Conservation (phyloP, 805 yeast species). For the Candida sithepensis region DNA sequence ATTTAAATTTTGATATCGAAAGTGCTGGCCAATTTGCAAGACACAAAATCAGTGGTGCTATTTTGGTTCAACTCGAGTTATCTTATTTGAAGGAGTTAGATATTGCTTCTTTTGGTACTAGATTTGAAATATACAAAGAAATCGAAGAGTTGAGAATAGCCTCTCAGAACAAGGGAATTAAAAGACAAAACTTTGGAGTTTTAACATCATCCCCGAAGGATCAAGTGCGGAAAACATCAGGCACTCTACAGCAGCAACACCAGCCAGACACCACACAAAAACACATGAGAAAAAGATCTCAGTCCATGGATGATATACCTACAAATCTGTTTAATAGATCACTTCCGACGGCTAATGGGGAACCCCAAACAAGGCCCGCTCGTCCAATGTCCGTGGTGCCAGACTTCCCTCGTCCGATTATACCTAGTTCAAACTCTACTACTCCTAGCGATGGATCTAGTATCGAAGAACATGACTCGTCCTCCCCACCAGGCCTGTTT, state of each 20-base stretch:
- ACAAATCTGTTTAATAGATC: conserved; percentile 2
- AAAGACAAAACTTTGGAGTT: conserved; percentile 1
- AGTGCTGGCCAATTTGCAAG: conserved; percentile 78
- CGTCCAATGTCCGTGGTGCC: conserved; percentile 21
- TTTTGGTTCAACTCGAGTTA: conserved; percentile 79
- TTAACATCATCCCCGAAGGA: not conserved
- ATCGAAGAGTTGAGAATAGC: conserved; percentile 61
- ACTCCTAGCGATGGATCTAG: conserved; percentile 13
- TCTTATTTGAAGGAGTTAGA: conserved; percentile 88
- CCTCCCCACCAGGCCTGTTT: conserved; percentile 33
- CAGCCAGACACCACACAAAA: conserved; percentile 17
- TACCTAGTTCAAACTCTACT: conserved; percentile 1
- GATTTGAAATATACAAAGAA: conserved; percentile 88
- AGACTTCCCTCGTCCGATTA: conserved; percentile 11
- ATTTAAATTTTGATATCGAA: conserved; percentile 66
- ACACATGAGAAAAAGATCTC: conserved; percentile 48
- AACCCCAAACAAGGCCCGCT: conserved; percentile 3
- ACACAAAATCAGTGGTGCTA: conserved; percentile 87
- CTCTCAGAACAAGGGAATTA: conserved; percentile 14
- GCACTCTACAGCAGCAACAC: conserved; percentile 7
- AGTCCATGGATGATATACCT: conserved; percentile 44
- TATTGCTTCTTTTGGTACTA: conserved; percentile 87
- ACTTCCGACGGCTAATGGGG: conserved; percentile 2
- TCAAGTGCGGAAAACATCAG: not conserved
- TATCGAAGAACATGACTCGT: conserved; percentile 7